Conservation (phyloP, 1,284 basidiomycete species). For the Cryptococcus depauperatus region DNA sequence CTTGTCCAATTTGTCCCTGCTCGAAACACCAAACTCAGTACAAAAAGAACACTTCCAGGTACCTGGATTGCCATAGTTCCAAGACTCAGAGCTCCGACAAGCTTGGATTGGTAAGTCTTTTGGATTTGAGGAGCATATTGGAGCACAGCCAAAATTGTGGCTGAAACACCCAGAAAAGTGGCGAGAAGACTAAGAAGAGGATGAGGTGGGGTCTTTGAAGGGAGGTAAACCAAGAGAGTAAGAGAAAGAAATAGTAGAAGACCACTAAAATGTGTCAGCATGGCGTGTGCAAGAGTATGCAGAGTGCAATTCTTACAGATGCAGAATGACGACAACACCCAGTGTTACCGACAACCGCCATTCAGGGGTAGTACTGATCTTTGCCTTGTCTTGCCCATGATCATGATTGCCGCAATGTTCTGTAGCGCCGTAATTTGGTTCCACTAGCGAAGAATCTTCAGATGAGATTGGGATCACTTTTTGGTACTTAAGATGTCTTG, state of each 20-base stretch:
- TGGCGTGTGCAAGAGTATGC: too few species aligned
- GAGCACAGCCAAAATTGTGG: conserved; percentile 64
- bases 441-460: background rate
- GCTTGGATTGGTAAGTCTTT: conserved; percentile 65
- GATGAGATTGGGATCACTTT: conserved; percentile 35
- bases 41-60: conserved; percentile 83
- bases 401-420: background rate
- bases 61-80: conserved; percentile 90
- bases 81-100: conserved; percentile 86
- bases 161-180: conserved; percentile 76
- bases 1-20: conserved; percentile 78
- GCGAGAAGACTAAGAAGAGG: conserved; percentile 60
- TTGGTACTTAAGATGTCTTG: conserved; percentile 64
- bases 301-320: conserved; percentile 77
- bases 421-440: conserved; percentile 7
- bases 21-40: conserved; percentile 70
- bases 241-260: conserved; percentile 32
- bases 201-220: conserved; percentile 44
- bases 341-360: conserved; percentile 70
- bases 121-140: conserved; percentile 85
- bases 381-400: conserved; percentile 6
- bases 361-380: conserved; percentile 45
- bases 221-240: conserved; percentile 43
- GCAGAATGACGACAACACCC: conserved; percentile 61
- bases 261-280: conserved; percentile 17